Conservation (phyloP, 2,329 filamentous ascomycete species). For the Aspergillus hortae region DNA sequence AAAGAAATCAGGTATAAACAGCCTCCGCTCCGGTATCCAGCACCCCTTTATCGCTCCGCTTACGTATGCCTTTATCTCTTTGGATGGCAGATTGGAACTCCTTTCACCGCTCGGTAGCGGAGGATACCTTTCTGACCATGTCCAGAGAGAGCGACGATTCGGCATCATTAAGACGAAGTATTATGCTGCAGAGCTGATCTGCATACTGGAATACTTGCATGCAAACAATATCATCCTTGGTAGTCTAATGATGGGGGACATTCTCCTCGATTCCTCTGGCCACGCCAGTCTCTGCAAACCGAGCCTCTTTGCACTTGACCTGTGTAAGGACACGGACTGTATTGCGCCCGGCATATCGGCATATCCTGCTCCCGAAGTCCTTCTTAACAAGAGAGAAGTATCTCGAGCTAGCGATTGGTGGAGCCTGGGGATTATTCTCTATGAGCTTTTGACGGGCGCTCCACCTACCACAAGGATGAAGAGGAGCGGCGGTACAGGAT, state of each 20-base stretch:
- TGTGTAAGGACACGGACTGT: constrained; percentile 6
- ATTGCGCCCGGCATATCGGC: constrained; percentile 8
- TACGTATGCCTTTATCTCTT: constrained; percentile 10
- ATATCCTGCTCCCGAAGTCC: constrained; percentile 12
- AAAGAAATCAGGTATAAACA: background rate
- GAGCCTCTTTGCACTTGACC: constrained; percentile 10
- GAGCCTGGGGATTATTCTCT: constrained; percentile 12
- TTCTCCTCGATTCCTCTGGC: constrained; percentile 14
- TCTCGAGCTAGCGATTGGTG: constrained; percentile 11
- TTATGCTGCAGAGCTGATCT: constrained; percentile 15
- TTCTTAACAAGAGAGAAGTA: constrained; percentile 5
- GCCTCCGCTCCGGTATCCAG: constrained; percentile 9
- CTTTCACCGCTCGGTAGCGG: constrained; percentile 15
- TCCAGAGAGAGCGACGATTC: constrained; percentile 11
- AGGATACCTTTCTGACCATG: constrained; percentile 13
- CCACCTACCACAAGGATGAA: constrained; percentile 4
- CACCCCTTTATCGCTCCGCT: constrained; percentile 14
- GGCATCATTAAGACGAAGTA: constrained; percentile 7
- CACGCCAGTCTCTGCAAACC: constrained; percentile 14
- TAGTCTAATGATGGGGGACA: constrained; percentile 11
- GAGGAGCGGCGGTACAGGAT: constrained; percentile 3
- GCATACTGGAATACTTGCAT: constrained; percentile 16
- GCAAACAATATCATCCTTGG: constrained; percentile 9
- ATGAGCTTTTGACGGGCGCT: constrained; percentile 7
- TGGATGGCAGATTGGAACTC: constrained; percentile 5